Evolutionary conservation across 2,329 filamentous ascomycete genomes (phyloP), one percentile per base, ranked within the genome.

Genomic region (Aspergillus glaucus): DNA sequence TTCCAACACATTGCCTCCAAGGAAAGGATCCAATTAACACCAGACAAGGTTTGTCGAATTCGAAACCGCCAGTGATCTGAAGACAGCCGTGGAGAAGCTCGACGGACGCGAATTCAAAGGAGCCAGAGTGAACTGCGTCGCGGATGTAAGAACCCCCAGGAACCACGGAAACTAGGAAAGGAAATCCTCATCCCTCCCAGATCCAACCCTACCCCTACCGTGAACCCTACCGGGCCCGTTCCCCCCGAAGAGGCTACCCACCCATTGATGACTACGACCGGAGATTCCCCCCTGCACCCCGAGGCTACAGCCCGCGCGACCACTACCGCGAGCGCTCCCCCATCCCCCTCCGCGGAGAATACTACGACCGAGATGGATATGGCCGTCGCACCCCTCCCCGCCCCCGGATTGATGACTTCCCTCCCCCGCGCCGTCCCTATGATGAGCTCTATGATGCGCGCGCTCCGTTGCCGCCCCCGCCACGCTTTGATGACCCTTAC

Each of bases 41-140:
- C 40, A 44, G 15, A 42, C 41, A 66, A 96, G 92, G 64, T 97
- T 96, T 69, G 92, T 98, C 66, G 93, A 98, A 69, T 98, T 96
- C 64, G 93, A 98, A 74, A 95, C 89, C 54, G 87, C 87, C 50
- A 85, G 83, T 58, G 93, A 98, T 65, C 76, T 98, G 51, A 89
- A 88, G 67, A 86, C 85, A 51, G 93, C 93, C 47, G 88, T 97
- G 49, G 90, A 96, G 70, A 96, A 96, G 73, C 86, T 98, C 55
- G 90, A 97, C 69, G 84, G 84, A 57, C 85, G 84, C 66, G 90
- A 95, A 64, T 97, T 97, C 73, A 96, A 96, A 77, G 90, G 89
- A 61, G 83, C 84, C 57, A 80, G 83, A 57, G 92, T 98, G 59
- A 85, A 81, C 58, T 98, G 93, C 72, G 77, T 87, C 62, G 84